phyloP scores from a whole-genome alignment of 192 early-diverging fungal species.

The Entomortierella lignicola region DNA sequence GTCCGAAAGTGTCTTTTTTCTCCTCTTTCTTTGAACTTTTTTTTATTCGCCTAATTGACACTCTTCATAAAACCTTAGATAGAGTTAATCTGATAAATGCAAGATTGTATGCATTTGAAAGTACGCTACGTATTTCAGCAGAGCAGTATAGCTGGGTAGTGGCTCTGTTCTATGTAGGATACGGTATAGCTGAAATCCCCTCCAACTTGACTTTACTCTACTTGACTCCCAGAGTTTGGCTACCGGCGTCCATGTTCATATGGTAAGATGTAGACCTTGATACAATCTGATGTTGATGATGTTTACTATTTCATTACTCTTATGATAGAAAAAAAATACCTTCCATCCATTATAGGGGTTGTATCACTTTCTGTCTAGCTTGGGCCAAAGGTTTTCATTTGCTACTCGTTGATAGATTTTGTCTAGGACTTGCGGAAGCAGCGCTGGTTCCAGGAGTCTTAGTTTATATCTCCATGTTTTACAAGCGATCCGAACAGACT shows the following conservation, averaged over 20 bases:
- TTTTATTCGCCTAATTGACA: neutral
- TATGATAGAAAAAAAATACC: neutral
- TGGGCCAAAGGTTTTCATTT: constrained; percentile 18
- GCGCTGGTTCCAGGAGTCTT: constrained; percentile 68
- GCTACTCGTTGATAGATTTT: constrained; percentile 8
- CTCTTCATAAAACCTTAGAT: neutral
- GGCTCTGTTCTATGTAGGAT: constrained; percentile 34
- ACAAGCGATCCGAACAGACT: constrained; percentile 64
- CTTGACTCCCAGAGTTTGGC: constrained; percentile 39
- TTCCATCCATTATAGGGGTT: constrained; percentile 14
- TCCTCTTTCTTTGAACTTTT: neutral
- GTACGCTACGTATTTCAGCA: constrained; percentile 14
- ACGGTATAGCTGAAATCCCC: constrained; percentile 30
- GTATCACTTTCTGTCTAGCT: constrained; percentile 29
- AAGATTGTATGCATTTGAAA: constrained; percentile 34
- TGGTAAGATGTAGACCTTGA: constrained; percentile 19
- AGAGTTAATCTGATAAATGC: constrained; percentile 40
- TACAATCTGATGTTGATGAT: too few relatives aligned
- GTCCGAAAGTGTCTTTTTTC: neutral
- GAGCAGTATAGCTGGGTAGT: constrained; percentile 40
- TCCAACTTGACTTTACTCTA: constrained; percentile 29
- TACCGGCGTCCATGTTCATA: constrained; percentile 35
- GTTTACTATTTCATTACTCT: too few relatives aligned
- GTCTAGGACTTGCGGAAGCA: constrained; percentile 47
- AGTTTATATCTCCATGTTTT: constrained; percentile 67